Evolutionary conservation across 139 green algal genomes (phyloP), one percentile per base, ranked within the genome.

Genomic region (Micractinium sp.): DNA sequence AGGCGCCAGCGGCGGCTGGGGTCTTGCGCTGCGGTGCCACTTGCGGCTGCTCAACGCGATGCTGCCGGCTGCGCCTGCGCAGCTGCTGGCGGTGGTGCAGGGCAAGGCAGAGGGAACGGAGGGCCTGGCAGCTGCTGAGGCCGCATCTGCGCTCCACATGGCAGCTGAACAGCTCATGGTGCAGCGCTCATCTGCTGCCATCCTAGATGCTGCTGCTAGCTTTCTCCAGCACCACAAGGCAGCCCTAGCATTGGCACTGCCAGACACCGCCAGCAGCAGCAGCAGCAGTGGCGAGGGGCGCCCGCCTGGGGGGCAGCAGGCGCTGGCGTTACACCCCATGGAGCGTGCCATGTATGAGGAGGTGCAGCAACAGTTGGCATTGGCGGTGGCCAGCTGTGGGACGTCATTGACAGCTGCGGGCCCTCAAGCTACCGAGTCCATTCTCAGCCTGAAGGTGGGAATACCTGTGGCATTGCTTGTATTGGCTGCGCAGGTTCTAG

Each of bases 21-120:
- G 22, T 41, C 71, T 82, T 71, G 69, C 31, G 31, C 85, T 88
- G 39, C 74, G 85, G 18, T 88, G 85, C 71, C 85, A 88, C 85
- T 73, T 88, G 41, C 85, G 85, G 16, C 71, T 88, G 69, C 71
- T 88, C 7, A 82, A 36, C 12, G 69, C 71, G 71, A 13, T 82
- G 71, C 85, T 88, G 71, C 85, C 71, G 2, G 38, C 56, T 29
- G 31, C 66, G 41, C 71, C 85, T 9, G 20, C 31, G 23, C 41
- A 27, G n/a, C 41, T 71, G n/a, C 27, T 38, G 71, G 31, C 69
- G 14, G 23, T 71, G 3, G 5, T 69, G 35, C 82, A 56, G 14
- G 39, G 67, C 39, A 27, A 69, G 29, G 38, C 33, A 35, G 84
- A 88, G 13, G 20, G 0, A 16, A 27, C 38, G 5, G 69, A 13